Base-by-base conservation (phyloP, 352 stramenopile species). In the Thraustochytrium sp. region DNA sequence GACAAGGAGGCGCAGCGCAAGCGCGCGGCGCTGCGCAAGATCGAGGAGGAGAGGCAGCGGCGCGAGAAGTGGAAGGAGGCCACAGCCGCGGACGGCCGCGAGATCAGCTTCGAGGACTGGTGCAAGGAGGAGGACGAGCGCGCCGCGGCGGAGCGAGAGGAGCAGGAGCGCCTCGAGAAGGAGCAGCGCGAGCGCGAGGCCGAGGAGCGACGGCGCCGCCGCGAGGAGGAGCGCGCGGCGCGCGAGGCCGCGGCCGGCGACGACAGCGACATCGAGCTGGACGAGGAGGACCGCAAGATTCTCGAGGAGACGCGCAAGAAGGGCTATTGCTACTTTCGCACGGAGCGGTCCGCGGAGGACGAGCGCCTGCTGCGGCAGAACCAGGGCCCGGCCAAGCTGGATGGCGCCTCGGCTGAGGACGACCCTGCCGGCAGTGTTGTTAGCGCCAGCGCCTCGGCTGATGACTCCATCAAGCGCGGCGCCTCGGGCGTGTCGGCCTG, bases 321-420 rank as follows among this genome's bases (percentile, higher is more conserved):
- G 61, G 75, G 75, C 38, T 84, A 84, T n/a, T 84, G 61, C 61
- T 76, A 84, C 46, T 84, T 75, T 78, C 55, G 55, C 34, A 84
- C 55, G 61, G 13, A 75, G 36, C 55, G 40, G 21, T 49, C 61
- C 21, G 61, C 53, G 23, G 55, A 84, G 61, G 75, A 84, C 11
- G 40, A 84, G 42, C 29, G 29, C 26, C 38, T 76, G 9, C 75
- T 75, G 40, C 34, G 46, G 40, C 59, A 72, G 26, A 72, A 72
- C 59, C 26, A 55, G 59, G 59, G 59, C 36, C 59, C 59, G 16
- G 26, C 59, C 9, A 11, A 26, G 29, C 59, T 72, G 1, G 26
- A 29, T 26, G 31, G 40, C 36, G 5, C 18, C 18, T 18, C 48
- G 18, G 18, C 48, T 23, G 0, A 55, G 48, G 48, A 18, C n/a